Base-by-base conservation (phyloP, 208 protist genomes). In the Balamuthia mandrillaris region DNA sequence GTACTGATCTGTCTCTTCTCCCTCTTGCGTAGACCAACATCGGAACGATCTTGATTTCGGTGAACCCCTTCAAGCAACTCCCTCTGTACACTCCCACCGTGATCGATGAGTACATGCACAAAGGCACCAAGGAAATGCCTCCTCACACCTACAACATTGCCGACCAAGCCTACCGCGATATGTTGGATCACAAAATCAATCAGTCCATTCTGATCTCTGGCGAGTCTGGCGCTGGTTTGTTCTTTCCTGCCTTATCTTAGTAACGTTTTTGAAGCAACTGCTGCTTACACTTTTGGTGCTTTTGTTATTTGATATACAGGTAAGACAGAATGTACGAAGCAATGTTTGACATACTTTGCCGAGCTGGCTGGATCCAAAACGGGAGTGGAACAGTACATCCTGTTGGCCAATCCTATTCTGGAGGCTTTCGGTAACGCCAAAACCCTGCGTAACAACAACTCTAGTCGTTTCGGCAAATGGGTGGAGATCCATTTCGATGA, bases 391-490 rank as follows among this genome's bases (percentile, higher is more conserved):
- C 52, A 60, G 29, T 31, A 60, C 52, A 60, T 60, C 29, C 52
- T 60, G 24, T 60, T 60, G 52, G 52, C 29, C 27, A 0, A 90
- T 83, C 88, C 87, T 24, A 33, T 88, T 1, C 65, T 90, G 63
- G 78, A 86, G 24, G 79, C 88, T 3, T 83, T 88, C 68, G 78
- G 90, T 85, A 94, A 94, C 54, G 91, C 91, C 41, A 89, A 89
- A 68, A 94, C 91, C 5, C 68, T 86, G 16, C 45, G 86, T 56
- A 94, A 94, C 87, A 90, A 94, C 87, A 94, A 94, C 77, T 94
- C 91, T 12, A 91, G 87, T 5, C 89, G 91, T 58, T 94, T 93
- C 37, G 91, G 90, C 42, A 92, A 92, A 75, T 92, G 82, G n/a
- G 81, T 92, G 39, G 89, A 92, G 56, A 92, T 92, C 81, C 86